Evolutionary conservation across 2,329 filamentous ascomycete genomes (phyloP).

Genomic region (Hypoxylon sp.): DNA sequence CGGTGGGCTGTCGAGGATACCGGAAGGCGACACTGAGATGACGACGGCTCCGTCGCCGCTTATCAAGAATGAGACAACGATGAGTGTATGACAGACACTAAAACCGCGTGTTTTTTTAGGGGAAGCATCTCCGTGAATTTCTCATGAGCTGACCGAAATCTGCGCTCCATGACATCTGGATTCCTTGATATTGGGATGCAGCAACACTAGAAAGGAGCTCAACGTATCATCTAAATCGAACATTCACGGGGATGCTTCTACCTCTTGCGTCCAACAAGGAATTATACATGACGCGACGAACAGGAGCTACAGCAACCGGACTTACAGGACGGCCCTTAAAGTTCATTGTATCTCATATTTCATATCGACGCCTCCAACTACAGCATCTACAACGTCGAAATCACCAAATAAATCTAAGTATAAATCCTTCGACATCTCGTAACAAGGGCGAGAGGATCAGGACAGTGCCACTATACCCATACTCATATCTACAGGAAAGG

Average conservation of each 20-base stretch:
- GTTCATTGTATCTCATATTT: slow-evolving; percentile 16
- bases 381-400: slow-evolving; percentile 10
- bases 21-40: slow-evolving; percentile 69
- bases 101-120: neutral
- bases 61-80: slow-evolving; percentile 55
- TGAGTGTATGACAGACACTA: slow-evolving; percentile 51
- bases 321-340: slow-evolving; percentile 2
- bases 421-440: slow-evolving; percentile 25
- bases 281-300: slow-evolving; percentile 3
- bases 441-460: slow-evolving; percentile 9
- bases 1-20: slow-evolving; percentile 67
- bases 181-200: slow-evolving; percentile 3
- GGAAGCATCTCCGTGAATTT: neutral
- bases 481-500: slow-evolving; percentile 18
- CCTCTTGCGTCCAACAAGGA: neutral
- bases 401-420: slow-evolving; percentile 5
- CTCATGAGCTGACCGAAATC: neutral
- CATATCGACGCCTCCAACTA: slow-evolving; percentile 10
- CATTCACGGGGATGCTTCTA: neutral
- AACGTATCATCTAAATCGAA: neutral
- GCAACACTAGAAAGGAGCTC: neutral
- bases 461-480: slow-evolving; percentile 19
- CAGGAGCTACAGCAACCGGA: neutral
- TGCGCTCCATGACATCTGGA: neutral
- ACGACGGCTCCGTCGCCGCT: slow-evolving; percentile 53